Conservation (phyloP, 805 yeast genomes). For the Deakozyma indianensis region DNA sequence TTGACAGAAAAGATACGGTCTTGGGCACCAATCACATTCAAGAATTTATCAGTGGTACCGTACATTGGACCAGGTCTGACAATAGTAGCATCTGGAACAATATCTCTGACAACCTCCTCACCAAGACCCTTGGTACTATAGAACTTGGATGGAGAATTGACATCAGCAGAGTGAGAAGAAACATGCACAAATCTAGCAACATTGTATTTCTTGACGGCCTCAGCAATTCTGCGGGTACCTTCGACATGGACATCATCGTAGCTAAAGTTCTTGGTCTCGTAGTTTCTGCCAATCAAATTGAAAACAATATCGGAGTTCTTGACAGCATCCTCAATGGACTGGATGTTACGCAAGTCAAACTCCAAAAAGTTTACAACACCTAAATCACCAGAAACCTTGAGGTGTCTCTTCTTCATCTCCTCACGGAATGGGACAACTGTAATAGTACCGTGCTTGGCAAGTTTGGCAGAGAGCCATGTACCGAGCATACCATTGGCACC, state of each 20-base stretch:
- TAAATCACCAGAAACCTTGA: conserved; percentile 73
- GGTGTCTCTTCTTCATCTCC: conserved; percentile 59
- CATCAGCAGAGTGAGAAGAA: conserved; percentile 63
- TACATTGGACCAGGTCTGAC: conserved; percentile 76
- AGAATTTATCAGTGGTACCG: conserved; percentile 59
- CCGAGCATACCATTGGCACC: conserved; percentile 76
- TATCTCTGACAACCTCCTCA: conserved; percentile 54
- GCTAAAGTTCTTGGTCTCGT: conserved; percentile 61
- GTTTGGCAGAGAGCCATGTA: conserved; percentile 49
- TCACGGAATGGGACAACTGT: conserved; percentile 72
- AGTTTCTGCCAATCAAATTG: conserved; percentile 66
- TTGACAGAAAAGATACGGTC: conserved; percentile 53
- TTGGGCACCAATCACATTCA: conserved; percentile 43
- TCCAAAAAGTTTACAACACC: conserved; percentile 80
- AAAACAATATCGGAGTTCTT: conserved; percentile 71
- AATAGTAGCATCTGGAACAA: conserved; percentile 62
- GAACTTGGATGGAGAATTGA: conserved; percentile 51
- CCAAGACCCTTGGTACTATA: conserved; percentile 70
- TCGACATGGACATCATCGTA: conserved; percentile 79
- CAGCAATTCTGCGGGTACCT: conserved; percentile 62
- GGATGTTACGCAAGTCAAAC: conserved; percentile 63
- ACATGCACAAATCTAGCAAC: conserved; percentile 69
- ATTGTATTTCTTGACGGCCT: conserved; percentile 51
- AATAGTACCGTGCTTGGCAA: conserved; percentile 71
- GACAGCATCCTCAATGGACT: conserved; percentile 63